Base-by-base conservation (phyloP, 2,329 filamentous ascomycete species). In the Sporothrix inflata region DNA sequence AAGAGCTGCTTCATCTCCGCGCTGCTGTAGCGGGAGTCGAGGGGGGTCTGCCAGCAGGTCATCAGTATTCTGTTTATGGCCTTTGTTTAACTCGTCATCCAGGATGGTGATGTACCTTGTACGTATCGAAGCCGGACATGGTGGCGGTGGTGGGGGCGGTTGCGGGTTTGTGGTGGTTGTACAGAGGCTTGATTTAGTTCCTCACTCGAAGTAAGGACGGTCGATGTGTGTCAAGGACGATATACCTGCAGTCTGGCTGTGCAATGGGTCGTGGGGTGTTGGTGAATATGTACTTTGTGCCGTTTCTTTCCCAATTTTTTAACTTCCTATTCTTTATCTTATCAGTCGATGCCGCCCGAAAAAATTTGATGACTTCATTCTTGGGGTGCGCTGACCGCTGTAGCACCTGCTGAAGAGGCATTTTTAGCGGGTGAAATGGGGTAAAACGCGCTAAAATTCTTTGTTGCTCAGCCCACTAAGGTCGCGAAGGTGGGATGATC, bases 1-100 rank as follows among this genome's bases (percentile, higher is more conserved):
- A 97, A 98, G 74, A 97, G 88, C 75, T 87, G 86, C 77, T 90
- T 87, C 92, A 96, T 94, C 82, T 92, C 91, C 75, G 81, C 79
- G 82, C 87, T 92, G 82, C 90, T 90, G 84, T 96, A 96, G 77
- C 93, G 88, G 76, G 86, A 86, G 76, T 88, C 90, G 76, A 94
- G 84, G 45, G 91, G 88, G 57, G 91, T 93, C 83, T 91, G 86
- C 8, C 21, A 27, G 11, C 4, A 7, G 24, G 60, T 60, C 34
- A 27, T 45, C 42, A 45, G 42, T 16, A 16, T 34, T 45, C 42
- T 45, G 42, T 45, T 16, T 45, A 11, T 11, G 42, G 11, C 11
- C 11, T 4, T 45, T 45, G 60, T 21, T 34, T n/a, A 9, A 30
- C 27, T 34, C 16, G n/a, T 57, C 27, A 7, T 2, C 5, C n/a